A percentile compares a stretch with the other conserved stretches of the same genome.
phyloP scores from a whole-genome alignment of 2,329 filamentous ascomycete genomes.

The Cytospora piceicola region DNA sequence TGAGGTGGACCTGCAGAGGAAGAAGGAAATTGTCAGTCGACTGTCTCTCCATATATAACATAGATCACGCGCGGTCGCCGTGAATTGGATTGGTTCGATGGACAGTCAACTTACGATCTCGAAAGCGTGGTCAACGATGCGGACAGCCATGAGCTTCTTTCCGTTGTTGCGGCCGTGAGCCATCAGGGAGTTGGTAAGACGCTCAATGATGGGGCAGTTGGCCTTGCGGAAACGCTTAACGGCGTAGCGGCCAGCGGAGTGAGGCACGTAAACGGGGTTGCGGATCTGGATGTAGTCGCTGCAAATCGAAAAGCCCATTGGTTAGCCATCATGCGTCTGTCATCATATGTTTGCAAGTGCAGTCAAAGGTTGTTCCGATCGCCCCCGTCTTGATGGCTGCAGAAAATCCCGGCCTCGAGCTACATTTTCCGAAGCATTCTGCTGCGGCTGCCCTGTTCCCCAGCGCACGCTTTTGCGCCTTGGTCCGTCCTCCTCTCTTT shows the following conservation, averaged over 20 bases:
- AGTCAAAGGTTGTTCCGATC: conserved; percentile 15
- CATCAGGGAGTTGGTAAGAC: conserved; percentile 99
- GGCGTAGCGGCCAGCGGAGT: conserved; percentile 98
- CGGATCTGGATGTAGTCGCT: conserved; percentile 99
- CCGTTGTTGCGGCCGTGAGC: conserved; percentile 99
- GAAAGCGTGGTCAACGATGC: conserved; percentile 98
- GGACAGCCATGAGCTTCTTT: conserved; percentile 99
- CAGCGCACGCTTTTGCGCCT: not conserved
- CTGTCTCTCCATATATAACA: not conserved
- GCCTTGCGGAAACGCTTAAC: conserved; percentile 99
- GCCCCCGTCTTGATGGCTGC: conserved; percentile 20
- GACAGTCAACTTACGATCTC: conserved; percentile 77
- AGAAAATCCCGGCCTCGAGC: conserved; percentile 1
- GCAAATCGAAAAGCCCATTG: conserved; percentile 34
- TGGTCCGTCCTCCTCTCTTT: conserved; percentile 10
- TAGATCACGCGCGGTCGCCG: not conserved
- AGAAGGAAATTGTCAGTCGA: conserved; percentile 37
- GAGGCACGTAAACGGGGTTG: conserved; percentile 97
- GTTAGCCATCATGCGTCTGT: conserved; percentile 40
- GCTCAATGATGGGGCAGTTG: conserved; percentile 99
- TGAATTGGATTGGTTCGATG: not conserved
- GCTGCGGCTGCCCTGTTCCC: not conserved
- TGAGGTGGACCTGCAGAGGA: conserved; percentile 88
- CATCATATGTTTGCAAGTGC: conserved; percentile 18
- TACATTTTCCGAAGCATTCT: not conserved